Evolutionary conservation across 2,329 filamentous ascomycete species (phyloP), one percentile per base, ranked within the genome.

Genomic region (Aspergillus piperis): DNA sequence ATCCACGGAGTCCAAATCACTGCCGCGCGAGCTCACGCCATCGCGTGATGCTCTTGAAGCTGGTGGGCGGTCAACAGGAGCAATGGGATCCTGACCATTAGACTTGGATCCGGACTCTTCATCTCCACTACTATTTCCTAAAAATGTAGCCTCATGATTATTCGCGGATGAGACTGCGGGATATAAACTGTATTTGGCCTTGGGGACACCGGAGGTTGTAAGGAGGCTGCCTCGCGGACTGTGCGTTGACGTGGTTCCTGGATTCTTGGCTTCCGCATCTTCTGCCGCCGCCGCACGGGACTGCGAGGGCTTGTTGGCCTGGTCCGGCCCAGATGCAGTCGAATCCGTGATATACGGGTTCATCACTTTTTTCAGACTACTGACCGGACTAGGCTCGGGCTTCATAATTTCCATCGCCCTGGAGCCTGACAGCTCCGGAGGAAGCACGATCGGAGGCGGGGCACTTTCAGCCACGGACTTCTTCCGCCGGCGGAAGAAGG

Each of bases 401-500:
- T 72, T 73, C 58, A 65, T 61, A 0, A 50, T 57, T 41, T 75
- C 73, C 57, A 67, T 47, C 23, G 60, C 69, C 47, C 74, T 75
- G 38, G 81, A 69, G 39, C 78, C 76, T 32, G 78, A 76, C 27
- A 80, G 66, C 47, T 81, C 76, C 75, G 76, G 68, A 75, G 78
- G 62, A 73, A 82, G 66, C 68, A 73, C 61, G 75, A 82, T 76
- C 8, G 89, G 87, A 36, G 89, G 87, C 41, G 83, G 83, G 21
- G 86, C 83, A 48, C 75, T 73, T 64, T 96, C 92, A 13, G 87
- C 85, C 36, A 92, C 78, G 5, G 93, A 96, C 83, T 94, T 96
- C 84, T 98, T 98, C 64, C 93, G 86, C 61, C 95, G 85, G 63
- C 95, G 86, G 79, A 98, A 98, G 79, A 99, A 98, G 0, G 92